These are phyloP conservation scores for Xylaria sp. DNA, from an alignment of 2,329 filamentous ascomycete species.

Conservation along the genomic window DNA sequence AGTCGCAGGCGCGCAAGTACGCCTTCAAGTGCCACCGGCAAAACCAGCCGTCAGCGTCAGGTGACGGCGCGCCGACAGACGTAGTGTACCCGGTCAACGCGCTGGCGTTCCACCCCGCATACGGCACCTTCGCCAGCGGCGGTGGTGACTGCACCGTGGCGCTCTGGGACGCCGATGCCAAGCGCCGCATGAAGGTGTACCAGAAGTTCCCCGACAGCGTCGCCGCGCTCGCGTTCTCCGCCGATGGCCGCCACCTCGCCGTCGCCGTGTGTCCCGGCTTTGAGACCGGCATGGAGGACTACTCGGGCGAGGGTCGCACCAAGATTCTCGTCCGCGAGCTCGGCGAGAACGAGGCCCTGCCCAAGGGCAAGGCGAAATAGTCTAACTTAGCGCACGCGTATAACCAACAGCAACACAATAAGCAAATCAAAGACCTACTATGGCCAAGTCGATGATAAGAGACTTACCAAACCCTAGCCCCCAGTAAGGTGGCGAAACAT, in stretches of 20 bases:
- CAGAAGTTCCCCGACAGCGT: conserved; percentile 82
- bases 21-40: conserved; percentile 98
- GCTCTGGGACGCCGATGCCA: conserved; percentile 89
- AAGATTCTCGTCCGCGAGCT: conserved; percentile 84
- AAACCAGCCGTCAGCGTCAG: conserved; percentile 64
- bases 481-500: no score
- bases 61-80: conserved; percentile 66
- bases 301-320: conserved; percentile 72
- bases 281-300: conserved; percentile 84
- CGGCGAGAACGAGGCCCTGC: conserved; percentile 85
- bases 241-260: conserved; percentile 77
- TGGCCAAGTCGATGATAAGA: no score
- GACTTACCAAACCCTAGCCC: no score
- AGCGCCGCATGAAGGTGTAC: conserved; percentile 88
- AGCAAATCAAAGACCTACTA: not conserved
- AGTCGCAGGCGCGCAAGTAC: conserved; percentile 92
- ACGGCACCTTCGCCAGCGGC: conserved; percentile 85
- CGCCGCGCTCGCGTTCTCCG: conserved; percentile 76
- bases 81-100: conserved; percentile 92
- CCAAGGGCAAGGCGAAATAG: conserved; percentile 73
- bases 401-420: not conserved
- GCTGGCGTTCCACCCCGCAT: conserved; percentile 81
- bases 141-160: conserved; percentile 92
- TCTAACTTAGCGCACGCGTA: no score
- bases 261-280: conserved; percentile 85